phyloP scores from a whole-genome alignment of 192 early-diverging fungal species.

The Gorgonomyces haynaldii region DNA sequence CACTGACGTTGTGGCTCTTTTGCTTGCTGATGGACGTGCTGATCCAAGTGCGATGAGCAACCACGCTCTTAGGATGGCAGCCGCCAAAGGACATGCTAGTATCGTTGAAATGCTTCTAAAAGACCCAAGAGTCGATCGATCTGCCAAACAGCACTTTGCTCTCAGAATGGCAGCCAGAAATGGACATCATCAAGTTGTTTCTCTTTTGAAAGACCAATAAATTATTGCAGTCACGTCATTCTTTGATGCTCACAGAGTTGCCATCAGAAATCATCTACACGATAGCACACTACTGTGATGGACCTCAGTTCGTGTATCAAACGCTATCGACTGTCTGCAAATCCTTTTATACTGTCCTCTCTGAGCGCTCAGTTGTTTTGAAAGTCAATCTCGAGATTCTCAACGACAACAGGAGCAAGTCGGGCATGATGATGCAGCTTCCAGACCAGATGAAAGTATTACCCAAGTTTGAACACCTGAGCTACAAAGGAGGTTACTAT shows the following conservation, averaged over 20 bases:
- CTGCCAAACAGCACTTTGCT: not conserved
- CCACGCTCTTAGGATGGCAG: not conserved
- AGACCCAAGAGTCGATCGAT: not conserved
- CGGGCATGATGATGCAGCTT: not conserved
- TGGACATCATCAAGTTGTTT: no score
- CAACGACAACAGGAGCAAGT: not conserved
- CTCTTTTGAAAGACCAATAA: no score
- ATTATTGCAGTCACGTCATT: no score
- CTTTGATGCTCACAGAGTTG: no score
- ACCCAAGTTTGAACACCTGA: not conserved
- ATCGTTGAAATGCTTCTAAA: not conserved
- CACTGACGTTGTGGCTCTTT: not conserved
- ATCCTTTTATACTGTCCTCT: not conserved
- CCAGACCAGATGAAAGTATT: constrained; percentile 5
- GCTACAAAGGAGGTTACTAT: not conserved
- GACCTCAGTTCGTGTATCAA: not conserved
- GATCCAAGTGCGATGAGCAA: not conserved
- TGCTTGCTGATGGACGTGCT: not conserved
- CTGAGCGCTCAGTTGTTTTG: not conserved
- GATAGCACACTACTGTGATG: not conserved
- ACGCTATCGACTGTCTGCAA: not conserved
- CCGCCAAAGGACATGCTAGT: not conserved
- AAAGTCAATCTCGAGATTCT: constrained; percentile 7
- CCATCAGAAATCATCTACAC: not conserved
- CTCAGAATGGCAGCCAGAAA: not conserved